Conservation (phyloP, 169 alveolate species). For the Prorocentrum cordatum region DNA sequence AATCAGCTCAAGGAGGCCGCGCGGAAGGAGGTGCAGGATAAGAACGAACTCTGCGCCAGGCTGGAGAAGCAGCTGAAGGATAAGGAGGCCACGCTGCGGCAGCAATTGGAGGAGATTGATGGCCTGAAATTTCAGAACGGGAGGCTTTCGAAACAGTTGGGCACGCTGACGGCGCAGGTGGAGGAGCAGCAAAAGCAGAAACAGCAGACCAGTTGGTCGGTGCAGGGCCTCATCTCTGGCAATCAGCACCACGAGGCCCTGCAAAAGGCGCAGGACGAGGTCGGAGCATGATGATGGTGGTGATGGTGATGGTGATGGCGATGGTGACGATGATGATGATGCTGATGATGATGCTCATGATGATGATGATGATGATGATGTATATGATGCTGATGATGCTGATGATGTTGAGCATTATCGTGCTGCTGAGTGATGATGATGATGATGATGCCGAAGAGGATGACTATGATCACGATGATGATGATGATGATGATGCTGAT, state of each 20-base stretch:
- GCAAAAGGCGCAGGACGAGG: constrained; percentile 41
- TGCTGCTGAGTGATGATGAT: no score
- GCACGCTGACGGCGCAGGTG: constrained; percentile 43
- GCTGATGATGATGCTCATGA: no score
- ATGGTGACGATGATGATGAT: no score
- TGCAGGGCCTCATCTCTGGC: constrained; percentile 41
- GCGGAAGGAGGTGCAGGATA: constrained; percentile 6
- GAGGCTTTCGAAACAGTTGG: constrained; percentile 24
- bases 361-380: no score
- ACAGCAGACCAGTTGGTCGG: constrained; percentile 27
- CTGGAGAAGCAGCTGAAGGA: constrained; percentile 47
- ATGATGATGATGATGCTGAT: no score
- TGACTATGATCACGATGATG: no score
- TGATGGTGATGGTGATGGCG: no score
- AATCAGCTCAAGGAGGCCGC: constrained; percentile 37
- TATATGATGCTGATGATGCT: no score
- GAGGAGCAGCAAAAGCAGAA: constrained; percentile 10
- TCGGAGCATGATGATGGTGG: no score
- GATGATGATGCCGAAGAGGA: no score
- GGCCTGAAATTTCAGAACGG: constrained; percentile 24
- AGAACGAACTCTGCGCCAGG: no score
- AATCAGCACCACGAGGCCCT: constrained; percentile 45
- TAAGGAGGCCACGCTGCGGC: constrained; percentile 19
- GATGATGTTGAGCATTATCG: no score
- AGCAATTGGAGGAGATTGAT: constrained; percentile 42